Conservation (phyloP, 257 asterid genomes). For the Solanum chiquidenum region DNA sequence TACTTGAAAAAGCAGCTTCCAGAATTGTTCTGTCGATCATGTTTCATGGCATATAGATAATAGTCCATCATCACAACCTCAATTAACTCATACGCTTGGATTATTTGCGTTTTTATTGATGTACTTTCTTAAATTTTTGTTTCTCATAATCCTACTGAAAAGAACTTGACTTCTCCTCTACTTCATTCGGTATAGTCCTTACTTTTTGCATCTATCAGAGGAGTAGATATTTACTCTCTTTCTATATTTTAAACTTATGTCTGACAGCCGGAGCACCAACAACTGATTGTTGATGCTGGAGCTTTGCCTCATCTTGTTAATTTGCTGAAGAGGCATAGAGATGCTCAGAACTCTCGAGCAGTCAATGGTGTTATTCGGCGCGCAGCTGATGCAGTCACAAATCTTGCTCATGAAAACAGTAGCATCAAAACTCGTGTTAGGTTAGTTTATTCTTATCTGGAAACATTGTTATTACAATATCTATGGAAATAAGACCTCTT, state of each 20-base stretch:
- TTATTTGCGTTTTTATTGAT: background rate
- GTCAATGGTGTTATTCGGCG: conserved; percentile 78
- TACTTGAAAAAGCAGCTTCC: background rate
- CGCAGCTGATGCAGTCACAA: conserved; percentile 96
- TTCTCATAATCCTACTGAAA: background rate
- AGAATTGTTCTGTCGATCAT: background rate
- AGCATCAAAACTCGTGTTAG: conserved; percentile 88
- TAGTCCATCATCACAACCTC: background rate
- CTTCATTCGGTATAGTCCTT: background rate
- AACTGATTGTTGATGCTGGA: conserved; percentile 91
- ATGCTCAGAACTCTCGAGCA: conserved; percentile 60
- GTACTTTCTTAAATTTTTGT: background rate
- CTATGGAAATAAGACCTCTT: background rate
- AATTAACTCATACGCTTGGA: background rate
- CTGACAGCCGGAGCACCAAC: conserved; percentile 96
- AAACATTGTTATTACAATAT: conserved; percentile 1
- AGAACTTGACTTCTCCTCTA: background rate
- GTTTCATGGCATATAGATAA: background rate
- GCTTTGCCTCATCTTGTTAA: conserved; percentile 91
- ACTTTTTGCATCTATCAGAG: background rate
- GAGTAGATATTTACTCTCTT: background rate
- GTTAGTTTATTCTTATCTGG: conserved; percentile 17
- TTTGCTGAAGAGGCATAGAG: conserved; percentile 61
- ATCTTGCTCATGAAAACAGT: conserved; percentile 97
- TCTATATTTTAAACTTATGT: background rate